Evolutionary conservation across 2,329 filamentous ascomycete species (phyloP).

Genomic region (Cladosporium sp.): DNA sequence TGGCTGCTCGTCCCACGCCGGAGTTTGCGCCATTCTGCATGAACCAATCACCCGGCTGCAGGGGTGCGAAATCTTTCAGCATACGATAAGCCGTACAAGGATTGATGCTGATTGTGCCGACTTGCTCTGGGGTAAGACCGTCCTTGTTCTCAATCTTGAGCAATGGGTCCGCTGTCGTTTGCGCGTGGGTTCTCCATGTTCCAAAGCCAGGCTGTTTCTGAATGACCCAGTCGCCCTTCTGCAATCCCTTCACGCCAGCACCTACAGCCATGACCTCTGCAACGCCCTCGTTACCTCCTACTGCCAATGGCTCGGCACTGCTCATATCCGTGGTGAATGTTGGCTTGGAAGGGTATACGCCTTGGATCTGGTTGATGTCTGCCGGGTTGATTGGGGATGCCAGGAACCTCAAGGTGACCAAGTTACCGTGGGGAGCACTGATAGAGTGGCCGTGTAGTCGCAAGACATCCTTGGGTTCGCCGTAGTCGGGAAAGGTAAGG

Average conservation of each 20-base stretch:
- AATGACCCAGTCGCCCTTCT: slow-evolving; percentile 89
- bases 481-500: slow-evolving; percentile 72
- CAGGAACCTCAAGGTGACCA: slow-evolving; percentile 80
- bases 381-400: slow-evolving; percentile 93
- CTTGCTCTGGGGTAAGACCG: slow-evolving; percentile 72
- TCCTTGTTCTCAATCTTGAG: slow-evolving; percentile 69
- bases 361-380: slow-evolving; percentile 97
- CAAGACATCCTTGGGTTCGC: slow-evolving; percentile 70
- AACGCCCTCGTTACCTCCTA: slow-evolving; percentile 88
- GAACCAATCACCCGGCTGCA: slow-evolving; percentile 82
- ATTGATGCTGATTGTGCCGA: slow-evolving; percentile 87
- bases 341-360: slow-evolving; percentile 87
- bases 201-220: slow-evolving; percentile 81
- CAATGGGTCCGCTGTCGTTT: slow-evolving; percentile 60
- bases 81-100: slow-evolving; percentile 94
- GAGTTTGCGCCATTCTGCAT: slow-evolving; percentile 97
- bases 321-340: slow-evolving; percentile 74
- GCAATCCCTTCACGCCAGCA: slow-evolving; percentile 59
- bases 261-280: slow-evolving; percentile 81
- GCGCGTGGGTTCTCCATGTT: slow-evolving; percentile 91
- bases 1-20: slow-evolving; percentile 85
- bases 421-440: slow-evolving; percentile 68
- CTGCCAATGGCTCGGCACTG: slow-evolving; percentile 71
- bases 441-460: slow-evolving; percentile 75
- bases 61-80: slow-evolving; percentile 72